Evolutionary conservation across 2,329 filamentous ascomycete genomes (phyloP).

Genomic region (Diplodia sapinea): DNA sequence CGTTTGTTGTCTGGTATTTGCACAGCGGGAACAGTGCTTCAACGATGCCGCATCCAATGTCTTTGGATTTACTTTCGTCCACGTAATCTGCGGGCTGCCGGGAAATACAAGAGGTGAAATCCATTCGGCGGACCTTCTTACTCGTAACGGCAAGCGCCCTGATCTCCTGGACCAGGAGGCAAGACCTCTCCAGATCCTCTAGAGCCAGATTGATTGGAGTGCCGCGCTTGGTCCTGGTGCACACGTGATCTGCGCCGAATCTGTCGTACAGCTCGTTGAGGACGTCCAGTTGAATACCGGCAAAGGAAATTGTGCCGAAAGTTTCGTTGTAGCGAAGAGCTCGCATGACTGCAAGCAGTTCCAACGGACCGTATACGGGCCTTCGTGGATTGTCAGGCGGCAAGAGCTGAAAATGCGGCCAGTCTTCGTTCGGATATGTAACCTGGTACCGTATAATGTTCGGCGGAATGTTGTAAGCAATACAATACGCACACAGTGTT

Average conservation of each 20-base stretch:
- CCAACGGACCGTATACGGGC: constrained; percentile 63
- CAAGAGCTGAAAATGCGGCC: constrained; percentile 68
- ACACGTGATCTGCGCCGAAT: constrained; percentile 67
- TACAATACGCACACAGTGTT: constrained; percentile 71
- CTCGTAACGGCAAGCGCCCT: constrained; percentile 71
- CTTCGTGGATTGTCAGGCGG: constrained; percentile 56
- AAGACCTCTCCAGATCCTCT: constrained; percentile 60
- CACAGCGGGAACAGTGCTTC: constrained; percentile 72
- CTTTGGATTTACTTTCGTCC: constrained; percentile 57
- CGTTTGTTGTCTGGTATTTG: constrained; percentile 69
- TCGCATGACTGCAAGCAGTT: constrained; percentile 73
- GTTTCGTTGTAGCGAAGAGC: constrained; percentile 73
- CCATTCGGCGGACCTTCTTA: constrained; percentile 65
- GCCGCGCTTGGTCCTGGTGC: constrained; percentile 61
- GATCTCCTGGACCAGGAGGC: constrained; percentile 70
- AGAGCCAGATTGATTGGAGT: constrained; percentile 61
- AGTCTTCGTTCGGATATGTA: constrained; percentile 61
- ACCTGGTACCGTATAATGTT: constrained; percentile 66
- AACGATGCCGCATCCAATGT: constrained; percentile 71
- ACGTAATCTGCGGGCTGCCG: constrained; percentile 55
- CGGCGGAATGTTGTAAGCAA: constrained; percentile 71
- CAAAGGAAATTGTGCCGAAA: constrained; percentile 71
- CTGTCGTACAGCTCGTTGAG: constrained; percentile 67
- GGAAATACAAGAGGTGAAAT: constrained; percentile 68
- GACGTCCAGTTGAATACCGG: constrained; percentile 66